These are phyloP conservation scores for Cladosporium sphaerospermum DNA, from an alignment of 2,329 filamentous ascomycete genomes.

Conservation along the genomic window DNA sequence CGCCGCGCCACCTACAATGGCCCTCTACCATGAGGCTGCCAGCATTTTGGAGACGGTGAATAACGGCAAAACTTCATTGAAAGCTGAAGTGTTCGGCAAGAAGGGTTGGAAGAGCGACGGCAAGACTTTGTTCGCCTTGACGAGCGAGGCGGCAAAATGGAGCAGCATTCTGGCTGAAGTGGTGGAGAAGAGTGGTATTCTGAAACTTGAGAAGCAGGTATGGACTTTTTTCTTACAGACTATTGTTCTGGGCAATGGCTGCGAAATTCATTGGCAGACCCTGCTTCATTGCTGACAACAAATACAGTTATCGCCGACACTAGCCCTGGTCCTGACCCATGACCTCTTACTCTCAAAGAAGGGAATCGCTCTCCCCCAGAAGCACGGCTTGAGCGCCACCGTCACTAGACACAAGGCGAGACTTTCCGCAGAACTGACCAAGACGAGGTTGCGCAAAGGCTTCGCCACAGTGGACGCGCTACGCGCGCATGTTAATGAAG, in stretches of 20 bases:
- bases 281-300: neutral
- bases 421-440: conserved; percentile 74
- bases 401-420: conserved; percentile 77
- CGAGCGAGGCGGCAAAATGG: conserved; percentile 86
- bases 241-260: no score
- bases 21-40: conserved; percentile 88
- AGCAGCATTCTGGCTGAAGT: conserved; percentile 78
- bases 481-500: conserved; percentile 50
- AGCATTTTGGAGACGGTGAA: conserved; percentile 60
- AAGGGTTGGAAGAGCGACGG: conserved; percentile 70
- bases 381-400: conserved; percentile 68
- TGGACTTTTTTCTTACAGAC: conserved; percentile 13
- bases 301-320: conserved; percentile 65
- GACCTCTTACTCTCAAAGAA: conserved; percentile 76
- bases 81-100: conserved; percentile 72
- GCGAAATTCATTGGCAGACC: no score
- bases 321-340: conserved; percentile 78
- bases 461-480: conserved; percentile 63
- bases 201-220: conserved; percentile 81
- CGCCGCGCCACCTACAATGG: conserved; percentile 52
- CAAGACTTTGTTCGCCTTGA: conserved; percentile 79
- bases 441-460: conserved; percentile 66
- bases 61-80: conserved; percentile 73
- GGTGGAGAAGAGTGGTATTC: conserved; percentile 71
- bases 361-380: conserved; percentile 73